phyloP scores from a whole-genome alignment of 2,329 filamentous ascomycete genomes.

The Colletotrichum shisoi region DNA sequence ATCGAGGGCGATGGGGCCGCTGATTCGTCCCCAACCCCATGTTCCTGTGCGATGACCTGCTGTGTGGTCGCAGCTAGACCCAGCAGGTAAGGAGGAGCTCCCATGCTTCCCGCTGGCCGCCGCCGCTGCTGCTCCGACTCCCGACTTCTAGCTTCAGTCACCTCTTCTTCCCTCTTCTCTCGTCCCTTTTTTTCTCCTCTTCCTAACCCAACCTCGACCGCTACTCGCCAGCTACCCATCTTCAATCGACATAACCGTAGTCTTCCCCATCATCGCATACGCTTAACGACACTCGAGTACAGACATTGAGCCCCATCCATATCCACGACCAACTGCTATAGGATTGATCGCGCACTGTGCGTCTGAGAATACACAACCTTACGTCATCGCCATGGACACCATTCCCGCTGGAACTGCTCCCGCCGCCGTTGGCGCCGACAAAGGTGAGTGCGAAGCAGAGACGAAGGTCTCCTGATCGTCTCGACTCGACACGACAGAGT shows the following conservation, averaged over 20 bases:
- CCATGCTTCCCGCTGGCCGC: neutral
- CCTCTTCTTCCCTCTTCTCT: slow-evolving; percentile 37
- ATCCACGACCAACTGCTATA: slow-evolving; percentile 5
- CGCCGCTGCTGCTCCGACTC: slow-evolving; percentile 15
- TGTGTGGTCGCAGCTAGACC: slow-evolving; percentile 27
- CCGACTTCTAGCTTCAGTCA: slow-evolving; percentile 37
- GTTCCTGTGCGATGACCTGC: slow-evolving; percentile 38
- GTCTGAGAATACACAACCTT: slow-evolving; percentile 32
- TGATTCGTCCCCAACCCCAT: slow-evolving; percentile 38
- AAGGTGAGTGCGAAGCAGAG: slow-evolving; percentile 43
- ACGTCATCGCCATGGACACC: slow-evolving; percentile 51
- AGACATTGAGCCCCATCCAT: slow-evolving; percentile 29
- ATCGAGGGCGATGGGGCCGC: slow-evolving; percentile 30
- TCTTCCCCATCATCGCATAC: slow-evolving; percentile 7
- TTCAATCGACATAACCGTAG: slow-evolving; percentile 22
- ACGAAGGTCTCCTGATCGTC: slow-evolving; percentile 23
- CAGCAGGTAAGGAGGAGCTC: slow-evolving; percentile 15
- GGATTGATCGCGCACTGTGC: slow-evolving; percentile 31
- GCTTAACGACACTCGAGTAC: slow-evolving; percentile 9
- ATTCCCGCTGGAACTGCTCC: slow-evolving; percentile 40
- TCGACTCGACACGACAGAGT: neutral
- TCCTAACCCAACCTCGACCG: slow-evolving; percentile 22
- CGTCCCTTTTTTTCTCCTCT: neutral
- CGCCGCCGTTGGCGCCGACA: slow-evolving; percentile 43
- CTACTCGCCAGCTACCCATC: slow-evolving; percentile 11